Base-by-base conservation (phyloP, 192 early-diverging fungal genomes). In the Linnemannia zychae region DNA sequence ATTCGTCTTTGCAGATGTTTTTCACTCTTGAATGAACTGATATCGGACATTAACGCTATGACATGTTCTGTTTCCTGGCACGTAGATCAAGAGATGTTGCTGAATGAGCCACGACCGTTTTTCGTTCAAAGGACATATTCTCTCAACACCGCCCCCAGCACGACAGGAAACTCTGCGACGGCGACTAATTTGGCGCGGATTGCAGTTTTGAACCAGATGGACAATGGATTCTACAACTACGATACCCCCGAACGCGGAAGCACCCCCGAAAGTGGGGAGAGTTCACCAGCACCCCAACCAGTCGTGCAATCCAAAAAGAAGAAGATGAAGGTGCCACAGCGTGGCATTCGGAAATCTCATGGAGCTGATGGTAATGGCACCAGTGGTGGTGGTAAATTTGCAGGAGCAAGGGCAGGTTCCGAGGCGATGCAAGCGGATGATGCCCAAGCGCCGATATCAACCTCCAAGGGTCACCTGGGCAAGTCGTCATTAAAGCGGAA, bases 181-280 rank as follows among this genome's bases (percentile, higher is more conserved):
- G 48, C 38, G 24, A 77, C 81, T 1, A 78, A 78, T 34, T 77
- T 84, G 1, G 82, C 82, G 7, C 66, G 82, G 22, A 28, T 79
- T 13, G 83, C 83, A 47, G 83, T 79, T 22, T 57, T 85, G 36
- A 77, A 57, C 28, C 81, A 82, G 34, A 49, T 84, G 72, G 82
- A 78, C 44, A 47, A 50, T 50, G 63, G 52, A 6, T 34, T 53
- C 48, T 52, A 67, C 34, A 74, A 74, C 31, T 48, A 67, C 34
- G 72, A 78, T 3, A 79, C 83, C 9, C 83, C 83, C n/a, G 83
- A 85, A n/a, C 77, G 83, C 50, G 83, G 83, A 6, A 85, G 75
- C 16, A 85, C 83, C 0, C 83, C 83, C 20, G 83, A 85, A 22
- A 78, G 76, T 12, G 17, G 60, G 9, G 83, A 85, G 16, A 60